These are phyloP conservation scores for Aspergillus novofumigatus DNA, from an alignment of 2,329 filamentous ascomycete genomes.

Conservation along the genomic window DNA sequence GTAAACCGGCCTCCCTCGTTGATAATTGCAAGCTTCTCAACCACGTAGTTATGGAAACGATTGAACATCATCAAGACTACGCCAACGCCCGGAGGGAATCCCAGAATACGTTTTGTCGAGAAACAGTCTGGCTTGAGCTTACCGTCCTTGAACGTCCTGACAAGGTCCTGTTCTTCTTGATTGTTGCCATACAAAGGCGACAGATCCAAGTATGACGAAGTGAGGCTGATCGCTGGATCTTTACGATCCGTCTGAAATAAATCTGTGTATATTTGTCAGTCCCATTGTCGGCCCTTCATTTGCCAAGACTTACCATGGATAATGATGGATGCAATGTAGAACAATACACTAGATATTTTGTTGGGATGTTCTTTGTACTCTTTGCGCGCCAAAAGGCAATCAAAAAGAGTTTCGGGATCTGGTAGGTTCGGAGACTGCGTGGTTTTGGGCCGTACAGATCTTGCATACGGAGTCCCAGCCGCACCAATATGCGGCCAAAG, in stretches of 20 bases:
- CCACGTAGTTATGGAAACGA: slow-evolving; percentile 67
- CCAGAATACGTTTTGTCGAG: slow-evolving; percentile 59
- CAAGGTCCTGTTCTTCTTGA: slow-evolving; percentile 57
- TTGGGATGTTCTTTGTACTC: slow-evolving; percentile 63
- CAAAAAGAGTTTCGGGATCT: slow-evolving; percentile 64
- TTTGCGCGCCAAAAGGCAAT: slow-evolving; percentile 61
- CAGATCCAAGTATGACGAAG: slow-evolving; percentile 71
- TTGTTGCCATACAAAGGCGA: slow-evolving; percentile 69
- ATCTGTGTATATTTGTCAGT: slow-evolving; percentile 41
- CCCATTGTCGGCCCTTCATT: not conserved
- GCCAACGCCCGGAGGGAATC: slow-evolving; percentile 66
- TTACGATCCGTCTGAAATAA: slow-evolving; percentile 62
- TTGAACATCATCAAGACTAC: slow-evolving; percentile 65
- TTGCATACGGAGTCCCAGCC: slow-evolving; percentile 64
- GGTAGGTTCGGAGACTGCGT: slow-evolving; percentile 58
- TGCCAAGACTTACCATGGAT: slow-evolving; percentile 44
- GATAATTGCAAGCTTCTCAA: slow-evolving; percentile 58
- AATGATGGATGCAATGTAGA: slow-evolving; percentile 69
- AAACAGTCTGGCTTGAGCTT: slow-evolving; percentile 69
- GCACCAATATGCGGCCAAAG: slow-evolving; percentile 60
- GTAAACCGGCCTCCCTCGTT: slow-evolving; percentile 67
- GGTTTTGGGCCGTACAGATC: slow-evolving; percentile 57
- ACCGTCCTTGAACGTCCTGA: slow-evolving; percentile 63
- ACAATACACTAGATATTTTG: slow-evolving; percentile 69
- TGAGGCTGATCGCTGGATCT: slow-evolving; percentile 61